Percentiles rank a stretch among this genome's conserved stretches.
Conservation (phyloP, 257 asterid genomes). For the Capsicum pubescens region DNA sequence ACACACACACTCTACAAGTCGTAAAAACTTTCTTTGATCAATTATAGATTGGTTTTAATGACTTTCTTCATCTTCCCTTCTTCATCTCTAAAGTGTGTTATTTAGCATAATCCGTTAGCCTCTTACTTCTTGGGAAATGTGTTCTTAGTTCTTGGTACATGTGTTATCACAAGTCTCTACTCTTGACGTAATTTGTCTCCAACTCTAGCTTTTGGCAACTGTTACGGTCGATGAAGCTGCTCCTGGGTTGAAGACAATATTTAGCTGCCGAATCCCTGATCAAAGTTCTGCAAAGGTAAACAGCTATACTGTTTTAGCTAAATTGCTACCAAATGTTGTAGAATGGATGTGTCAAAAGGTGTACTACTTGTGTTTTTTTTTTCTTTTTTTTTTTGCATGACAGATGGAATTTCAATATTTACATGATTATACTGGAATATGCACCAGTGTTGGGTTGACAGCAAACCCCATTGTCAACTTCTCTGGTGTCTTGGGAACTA, state of each 20-base stretch:
- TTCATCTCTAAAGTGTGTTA: too few species aligned
- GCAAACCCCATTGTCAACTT: too few species aligned
- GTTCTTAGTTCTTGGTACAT: background rate
- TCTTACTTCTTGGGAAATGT: background rate
- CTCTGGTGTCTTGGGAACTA: too few species aligned
- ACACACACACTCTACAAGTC: background rate
- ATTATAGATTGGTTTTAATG: background rate
- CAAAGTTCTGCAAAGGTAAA: slow-evolving; percentile 29
- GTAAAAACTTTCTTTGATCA: background rate
- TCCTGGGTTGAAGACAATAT: slow-evolving; percentile 24
- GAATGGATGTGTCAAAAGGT: background rate
- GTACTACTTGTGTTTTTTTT: background rate
- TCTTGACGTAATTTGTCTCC: background rate
- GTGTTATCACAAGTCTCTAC: background rate
- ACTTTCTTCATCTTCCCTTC: background rate
- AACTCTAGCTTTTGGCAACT: slow-evolving; percentile 23
- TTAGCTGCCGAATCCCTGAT: slow-evolving; percentile 27
- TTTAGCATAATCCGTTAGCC: background rate
- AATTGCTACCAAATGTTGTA: background rate
- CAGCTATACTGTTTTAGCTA: background rate
- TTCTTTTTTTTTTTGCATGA: too few species aligned
- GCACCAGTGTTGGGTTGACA: too few species aligned
- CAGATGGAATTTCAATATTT: too few species aligned
- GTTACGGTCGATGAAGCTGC: slow-evolving; percentile 28
- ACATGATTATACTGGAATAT: too few species aligned